Percentiles rank a stretch among this genome's conserved stretches.
Conservation (phyloP, 805 yeast genomes). For the Wickerhamiella azyma region DNA sequence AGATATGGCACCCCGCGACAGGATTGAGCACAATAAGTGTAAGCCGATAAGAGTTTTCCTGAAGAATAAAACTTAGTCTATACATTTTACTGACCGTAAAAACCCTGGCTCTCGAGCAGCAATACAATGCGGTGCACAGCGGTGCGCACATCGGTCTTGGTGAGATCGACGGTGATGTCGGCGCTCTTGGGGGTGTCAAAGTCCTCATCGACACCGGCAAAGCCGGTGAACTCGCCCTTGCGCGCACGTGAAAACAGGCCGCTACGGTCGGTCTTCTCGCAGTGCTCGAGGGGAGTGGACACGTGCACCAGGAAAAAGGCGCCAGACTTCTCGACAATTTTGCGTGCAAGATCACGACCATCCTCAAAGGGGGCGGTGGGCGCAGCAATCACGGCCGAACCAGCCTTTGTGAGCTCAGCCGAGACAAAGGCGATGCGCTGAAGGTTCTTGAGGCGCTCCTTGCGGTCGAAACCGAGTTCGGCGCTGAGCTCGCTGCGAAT, state of each 20-base stretch:
- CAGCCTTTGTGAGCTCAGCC: slow-evolving; percentile 72
- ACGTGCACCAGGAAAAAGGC: slow-evolving; percentile 40
- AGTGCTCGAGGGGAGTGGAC: slow-evolving; percentile 34
- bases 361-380: slow-evolving; percentile 35
- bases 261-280: slow-evolving; percentile 35
- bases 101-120: slow-evolving; percentile 71
- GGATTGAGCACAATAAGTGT: no score
- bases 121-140: slow-evolving; percentile 63
- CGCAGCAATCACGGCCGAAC: slow-evolving; percentile 75
- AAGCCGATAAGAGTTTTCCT: no score
- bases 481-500: slow-evolving; percentile 29
- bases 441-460: slow-evolving; percentile 29
- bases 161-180: slow-evolving; percentile 43
- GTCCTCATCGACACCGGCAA: slow-evolving; percentile 35
- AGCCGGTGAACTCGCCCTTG: slow-evolving; percentile 34
- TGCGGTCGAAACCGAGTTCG: slow-evolving; percentile 30
- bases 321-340: slow-evolving; percentile 36
- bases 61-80: no score
- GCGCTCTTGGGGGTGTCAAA: slow-evolving; percentile 39
- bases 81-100: slow-evolving; percentile 34
- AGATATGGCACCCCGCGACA: no score
- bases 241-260: slow-evolving; percentile 37
- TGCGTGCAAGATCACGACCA: slow-evolving; percentile 32
- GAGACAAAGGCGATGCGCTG: slow-evolving; percentile 48
- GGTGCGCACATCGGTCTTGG: slow-evolving; percentile 45